Evolutionary conservation across 2,329 filamentous ascomycete genomes (phyloP), one percentile per base, ranked within the genome.

Genomic region (Fusarium illudens): DNA sequence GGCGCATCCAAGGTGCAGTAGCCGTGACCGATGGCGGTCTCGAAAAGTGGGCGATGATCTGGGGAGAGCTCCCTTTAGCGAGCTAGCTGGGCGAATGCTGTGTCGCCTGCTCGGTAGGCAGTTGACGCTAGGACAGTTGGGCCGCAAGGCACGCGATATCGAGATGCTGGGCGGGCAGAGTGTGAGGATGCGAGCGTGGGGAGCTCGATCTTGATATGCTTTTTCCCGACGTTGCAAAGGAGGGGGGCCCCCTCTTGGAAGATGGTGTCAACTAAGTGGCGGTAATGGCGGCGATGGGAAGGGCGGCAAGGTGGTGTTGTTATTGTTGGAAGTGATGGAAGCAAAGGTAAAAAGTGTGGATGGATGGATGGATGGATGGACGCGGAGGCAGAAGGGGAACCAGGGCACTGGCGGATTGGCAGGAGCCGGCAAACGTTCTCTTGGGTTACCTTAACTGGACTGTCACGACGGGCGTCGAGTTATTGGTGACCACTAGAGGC

Each of bases 21-120:
- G 55, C 46, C 44, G 60, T 57, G 60, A 54, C 54, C 39, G 57
- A 55, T 49, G 62, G 55, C 52, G 63, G 60, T 71, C 58, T 62
- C 59, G 61, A 54, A 57, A 66, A 53, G 52, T 50, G 50, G 58
- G 58, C 33, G 61, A 55, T 71, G 71, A 69, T 70, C 68, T 66
- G 71, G 71, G 71, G 71, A 71, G 68, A 73, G 66, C 71, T 67
- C 60, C 37, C 42, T 30, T 51, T 72, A 73, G 67, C 61, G 60
- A 48, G 44, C 36, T 69, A 69, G 62, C 62, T 69, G 65, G 65
- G 62, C 50, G 61, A 68, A 66, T 62, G 65, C 63, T 64, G 53
- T 63, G 70, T 71, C 62, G 53, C 39, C 56, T 72, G 70, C 70
- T 65, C 53, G 55, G 59, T 64, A 56, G 57, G 60, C 54, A 56